phyloP scores from a whole-genome alignment of 805 yeast genomes.

The Saccharomyces eubayanus region DNA sequence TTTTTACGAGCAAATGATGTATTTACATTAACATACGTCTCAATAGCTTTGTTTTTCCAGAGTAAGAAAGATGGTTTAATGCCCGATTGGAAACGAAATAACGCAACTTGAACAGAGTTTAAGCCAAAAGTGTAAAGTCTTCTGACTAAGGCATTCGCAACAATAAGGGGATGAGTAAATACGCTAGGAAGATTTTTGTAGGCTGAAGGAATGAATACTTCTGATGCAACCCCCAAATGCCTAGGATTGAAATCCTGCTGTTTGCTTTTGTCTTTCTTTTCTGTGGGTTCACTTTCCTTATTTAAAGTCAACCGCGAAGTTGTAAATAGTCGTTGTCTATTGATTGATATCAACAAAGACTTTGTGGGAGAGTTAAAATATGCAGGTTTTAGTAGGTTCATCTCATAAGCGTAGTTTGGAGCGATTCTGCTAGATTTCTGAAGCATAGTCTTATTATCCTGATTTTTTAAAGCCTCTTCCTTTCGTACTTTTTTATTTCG shows the following conservation, averaged over 20 bases:
- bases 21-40: constrained; percentile 67
- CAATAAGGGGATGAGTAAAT: constrained; percentile 35
- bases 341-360: neutral
- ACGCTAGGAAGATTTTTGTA: constrained; percentile 38
- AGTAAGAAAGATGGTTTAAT: constrained; percentile 57
- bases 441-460: neutral
- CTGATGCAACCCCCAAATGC: constrained; percentile 35
- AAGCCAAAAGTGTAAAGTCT: constrained; percentile 55
- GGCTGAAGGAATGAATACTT: constrained; percentile 46
- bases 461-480: neutral
- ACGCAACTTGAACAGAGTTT: constrained; percentile 60
- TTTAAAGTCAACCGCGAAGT: constrained; percentile 3
- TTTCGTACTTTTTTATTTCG: neutral
- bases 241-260: constrained; percentile 31
- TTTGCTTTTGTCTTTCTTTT: constrained; percentile 3
- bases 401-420: neutral
- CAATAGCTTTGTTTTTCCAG: constrained; percentile 84
- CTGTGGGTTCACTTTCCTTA: constrained; percentile 2
- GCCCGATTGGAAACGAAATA: constrained; percentile 61
- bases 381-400: neutral
- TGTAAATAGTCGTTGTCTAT: neutral
- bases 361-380: neutral
- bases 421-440: neutral
- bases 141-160: constrained; percentile 44
- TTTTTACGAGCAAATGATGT: constrained; percentile 64